Conservation (phyloP, 108 stramenopile species). For the Nitzschia sp. region DNA sequence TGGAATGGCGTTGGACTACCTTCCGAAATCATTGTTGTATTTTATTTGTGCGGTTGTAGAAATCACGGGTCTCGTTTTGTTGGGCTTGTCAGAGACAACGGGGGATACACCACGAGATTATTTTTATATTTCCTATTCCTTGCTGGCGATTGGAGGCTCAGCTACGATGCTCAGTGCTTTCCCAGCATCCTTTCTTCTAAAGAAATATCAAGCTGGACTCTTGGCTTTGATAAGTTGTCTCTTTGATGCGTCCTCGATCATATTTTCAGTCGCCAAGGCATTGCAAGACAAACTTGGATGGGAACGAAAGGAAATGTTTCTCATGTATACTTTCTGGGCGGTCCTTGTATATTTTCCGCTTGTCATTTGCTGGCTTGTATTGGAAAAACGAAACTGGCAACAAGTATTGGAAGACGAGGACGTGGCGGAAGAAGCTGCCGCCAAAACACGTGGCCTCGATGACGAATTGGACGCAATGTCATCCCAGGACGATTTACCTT, state of each 20-base stretch:
- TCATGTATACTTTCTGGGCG: not conserved
- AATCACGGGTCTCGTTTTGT: slow-evolving; percentile 4
- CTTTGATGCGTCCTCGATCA: slow-evolving; percentile 18
- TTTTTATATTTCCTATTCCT: slow-evolving; percentile 7
- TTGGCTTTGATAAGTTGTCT: slow-evolving; percentile 16
- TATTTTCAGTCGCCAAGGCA: slow-evolving; percentile 1
- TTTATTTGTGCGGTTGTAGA: not conserved
- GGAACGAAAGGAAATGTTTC: slow-evolving; percentile 1
- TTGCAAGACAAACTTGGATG: slow-evolving; percentile 2
- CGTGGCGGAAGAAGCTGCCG: not conserved
- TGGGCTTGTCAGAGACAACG: slow-evolving; percentile 9
- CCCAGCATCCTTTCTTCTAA: slow-evolving; percentile 16
- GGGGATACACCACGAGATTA: not conserved
- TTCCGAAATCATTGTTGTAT: slow-evolving; percentile 9
- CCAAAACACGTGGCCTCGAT: not conserved
- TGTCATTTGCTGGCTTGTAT: slow-evolving; percentile 1
- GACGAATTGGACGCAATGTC: not conserved
- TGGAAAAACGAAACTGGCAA: slow-evolving; percentile 16
- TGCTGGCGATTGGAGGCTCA: slow-evolving; percentile 15
- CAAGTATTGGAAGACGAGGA: not conserved
- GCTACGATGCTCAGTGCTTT: slow-evolving; percentile 17
- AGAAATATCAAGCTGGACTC: slow-evolving; percentile 4
- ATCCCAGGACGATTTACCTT: not conserved
- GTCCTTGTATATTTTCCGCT: not conserved
- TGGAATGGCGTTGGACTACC: slow-evolving; percentile 7